Conservation (phyloP, 1,139 yeast genomes). For the Taphrina wiesneri region DNA sequence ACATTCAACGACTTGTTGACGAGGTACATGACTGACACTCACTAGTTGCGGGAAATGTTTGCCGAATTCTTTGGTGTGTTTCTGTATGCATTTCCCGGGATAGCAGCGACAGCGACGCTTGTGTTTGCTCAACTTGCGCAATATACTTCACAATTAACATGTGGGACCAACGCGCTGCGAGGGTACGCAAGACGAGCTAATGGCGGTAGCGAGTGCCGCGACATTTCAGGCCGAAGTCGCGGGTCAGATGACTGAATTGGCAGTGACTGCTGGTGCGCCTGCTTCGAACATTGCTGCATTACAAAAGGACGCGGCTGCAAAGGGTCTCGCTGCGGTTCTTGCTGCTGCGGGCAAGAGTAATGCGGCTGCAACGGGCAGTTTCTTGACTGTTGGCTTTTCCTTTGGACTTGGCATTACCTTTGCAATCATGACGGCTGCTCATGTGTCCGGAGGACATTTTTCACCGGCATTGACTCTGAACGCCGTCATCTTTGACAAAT, state of each 20-base stretch:
- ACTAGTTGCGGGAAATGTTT: conserved; percentile 2
- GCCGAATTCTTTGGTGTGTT: conserved; percentile 10
- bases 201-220: not conserved
- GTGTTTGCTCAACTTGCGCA: conserved; percentile 11
- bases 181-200: not conserved
- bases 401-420: conserved; percentile 7
- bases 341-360: not conserved
- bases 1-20: too few relatives aligned
- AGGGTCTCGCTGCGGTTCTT: not conserved
- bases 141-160: not conserved
- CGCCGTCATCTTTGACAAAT: conserved; percentile 50
- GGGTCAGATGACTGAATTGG: not conserved
- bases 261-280: not conserved
- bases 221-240: conserved; percentile 5
- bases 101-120: conserved; percentile 5
- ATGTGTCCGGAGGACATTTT: conserved; percentile 53
- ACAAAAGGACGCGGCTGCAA: not conserved
- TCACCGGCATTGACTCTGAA: conserved; percentile 51
- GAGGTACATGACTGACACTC: not conserved
- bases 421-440: conserved; percentile 44
- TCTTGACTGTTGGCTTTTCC: conserved; percentile 8
- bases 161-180: not conserved
- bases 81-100: not conserved
- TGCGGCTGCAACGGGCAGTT: not conserved
- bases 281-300: conserved; percentile 1